Evolutionary conservation across 1,284 basidiomycete species (phyloP), one percentile per base, ranked within the genome.

Genomic region (Trichosporon inkin): DNA sequence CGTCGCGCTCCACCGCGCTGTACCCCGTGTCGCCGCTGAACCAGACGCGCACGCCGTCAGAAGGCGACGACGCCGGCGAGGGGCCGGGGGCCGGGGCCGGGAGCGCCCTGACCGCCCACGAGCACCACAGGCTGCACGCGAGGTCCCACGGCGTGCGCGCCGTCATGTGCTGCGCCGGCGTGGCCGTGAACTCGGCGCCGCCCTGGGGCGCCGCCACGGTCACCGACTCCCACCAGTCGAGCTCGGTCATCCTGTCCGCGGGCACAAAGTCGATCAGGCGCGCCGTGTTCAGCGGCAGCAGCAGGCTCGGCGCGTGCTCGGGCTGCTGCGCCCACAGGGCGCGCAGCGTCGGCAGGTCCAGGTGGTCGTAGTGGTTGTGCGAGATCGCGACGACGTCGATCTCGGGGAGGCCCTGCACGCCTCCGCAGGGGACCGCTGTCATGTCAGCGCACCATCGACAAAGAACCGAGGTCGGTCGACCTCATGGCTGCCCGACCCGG

Each of bases 331-430:
- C 16, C 54, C 44, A 57, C 84, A 76, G 16, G 72, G 76, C 56
- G 44, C 64, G 62, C 37, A 88, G 80, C 7, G 86, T 87, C 6
- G 80, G 73, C 1, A 82, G 75, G 68, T 88, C 86, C 20, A 85
- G 81, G 74, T 78, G 87, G 73, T 88, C 86, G 65, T 87, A 88
- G 72, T 88, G 86, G 67, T 88, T 85, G 69, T 88, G 86, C 32
- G 83, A 73, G 66, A 77, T 72, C 13, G 86, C 83, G 32, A 88
- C 81, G 1, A 82, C 82, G 69, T 88, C 86, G 19, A 89, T 74
- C 28, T 84, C 81, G 0, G 87, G 86, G 20, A 88, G 79, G 1
- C 87, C 84, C 35, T 83, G 79, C 17, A 85, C 80, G 37, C 76
- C 67, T 22, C 61, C 47, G 57, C 86, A 86, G 0, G 86, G 86